Base-by-base conservation (phyloP, 2,329 filamentous ascomycete species). In the Sporothrix pseudoabietina region DNA sequence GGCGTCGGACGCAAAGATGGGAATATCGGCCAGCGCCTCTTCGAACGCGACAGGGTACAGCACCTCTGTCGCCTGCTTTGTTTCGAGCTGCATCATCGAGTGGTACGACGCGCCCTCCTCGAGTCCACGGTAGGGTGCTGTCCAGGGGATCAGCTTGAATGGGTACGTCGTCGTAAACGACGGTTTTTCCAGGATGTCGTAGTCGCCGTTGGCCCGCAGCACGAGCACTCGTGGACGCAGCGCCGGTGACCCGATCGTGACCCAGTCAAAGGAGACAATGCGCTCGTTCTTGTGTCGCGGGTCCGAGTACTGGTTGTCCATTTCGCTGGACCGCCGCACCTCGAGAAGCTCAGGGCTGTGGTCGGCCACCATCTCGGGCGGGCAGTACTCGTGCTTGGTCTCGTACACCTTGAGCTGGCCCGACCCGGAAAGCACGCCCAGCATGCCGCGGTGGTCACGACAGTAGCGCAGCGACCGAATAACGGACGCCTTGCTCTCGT, bases 181-280 rank as follows among this genome's bases (percentile, higher is more conserved):
- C 4, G 89, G 88, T 77, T 88, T 87, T 75, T 90, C 87, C 35
- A 91, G 79, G 22, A 91, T 88, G 41, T 89, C 88, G 78, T 90
- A 89, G 16, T 82, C 83, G 22, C 89, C 88, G 75, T 87, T 90
- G 47, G 87, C 87, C 35, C 89, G 84, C 35, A 91, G 79, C 1
- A 88, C 88, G 32, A 91, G 79, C 54, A 89, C 81, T n/a, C 89
- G 84, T 41, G 88, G 88, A 32, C 85, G 85, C 68, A 90, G 78
- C 16, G 85, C 84, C 3, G 87, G 83, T 3, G 87, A 88, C 12
- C 85, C 83, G 65, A 90, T 82, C 3, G 87, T 90, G 10, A 91
- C 82, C 89, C 89, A 91, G 78, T 91, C 89, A 78, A 91, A 91
- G 0, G 89, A 91, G 8, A 91, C 88, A 44, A 91, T 90, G 26